phyloP scores from a whole-genome alignment of 441 rosid species.

The Pelargonium citronellum region DNA sequence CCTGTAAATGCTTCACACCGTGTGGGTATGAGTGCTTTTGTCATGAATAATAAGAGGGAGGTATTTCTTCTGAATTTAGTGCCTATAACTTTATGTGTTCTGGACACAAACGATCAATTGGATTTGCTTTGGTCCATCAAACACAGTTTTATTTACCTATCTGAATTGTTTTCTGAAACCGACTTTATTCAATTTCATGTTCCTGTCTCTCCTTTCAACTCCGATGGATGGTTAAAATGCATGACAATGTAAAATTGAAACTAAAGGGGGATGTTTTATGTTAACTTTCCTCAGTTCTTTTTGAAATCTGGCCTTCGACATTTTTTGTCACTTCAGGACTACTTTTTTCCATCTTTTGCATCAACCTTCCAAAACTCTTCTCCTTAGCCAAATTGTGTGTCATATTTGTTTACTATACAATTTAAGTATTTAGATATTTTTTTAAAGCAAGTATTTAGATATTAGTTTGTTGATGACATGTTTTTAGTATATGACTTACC shows the following conservation, averaged over 20 bases:
- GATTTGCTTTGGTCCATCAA: not conserved
- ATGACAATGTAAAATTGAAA: not conserved
- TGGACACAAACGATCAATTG: not conserved
- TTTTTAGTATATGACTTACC: too few species aligned
- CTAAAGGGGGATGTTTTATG: not conserved
- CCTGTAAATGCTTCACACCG: constrained; percentile 84
- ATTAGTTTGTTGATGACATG: too few species aligned
- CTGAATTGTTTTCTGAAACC: not conserved
- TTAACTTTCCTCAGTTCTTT: not conserved
- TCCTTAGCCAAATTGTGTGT: too few species aligned
- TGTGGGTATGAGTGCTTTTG: constrained; percentile 68
- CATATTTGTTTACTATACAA: too few species aligned
- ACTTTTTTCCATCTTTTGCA: not conserved
- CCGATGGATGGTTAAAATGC: not conserved
- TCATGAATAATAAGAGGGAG: constrained; percentile 70
- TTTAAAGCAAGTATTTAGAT: too few species aligned
- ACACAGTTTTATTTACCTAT: not conserved
- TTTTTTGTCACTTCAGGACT: not conserved
- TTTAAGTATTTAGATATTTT: too few species aligned
- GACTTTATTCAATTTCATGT: not conserved
- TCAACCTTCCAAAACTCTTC: not conserved
- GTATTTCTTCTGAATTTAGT: constrained; percentile 27
- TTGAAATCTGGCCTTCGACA: not conserved
- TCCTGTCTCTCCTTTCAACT: not conserved
- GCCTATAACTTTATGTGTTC: not conserved